Percentiles rank a stretch among this genome's conserved stretches.
Conservation (phyloP, 192 early-diverging fungal genomes). For the Radiomyces spectabilis region DNA sequence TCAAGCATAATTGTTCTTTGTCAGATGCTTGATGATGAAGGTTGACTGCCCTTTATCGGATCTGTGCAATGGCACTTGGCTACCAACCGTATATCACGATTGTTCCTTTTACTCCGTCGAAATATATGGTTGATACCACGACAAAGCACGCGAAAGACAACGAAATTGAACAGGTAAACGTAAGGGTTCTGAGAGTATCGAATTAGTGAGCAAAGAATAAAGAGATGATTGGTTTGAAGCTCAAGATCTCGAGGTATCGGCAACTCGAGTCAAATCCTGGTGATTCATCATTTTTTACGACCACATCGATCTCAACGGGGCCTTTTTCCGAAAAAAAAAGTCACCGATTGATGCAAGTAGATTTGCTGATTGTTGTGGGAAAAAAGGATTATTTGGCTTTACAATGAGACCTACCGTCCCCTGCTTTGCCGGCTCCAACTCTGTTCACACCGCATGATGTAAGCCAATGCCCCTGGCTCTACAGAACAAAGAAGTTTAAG, state of each 20-base stretch:
- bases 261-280: constrained; percentile 80
- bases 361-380: too few relatives aligned
- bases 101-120: constrained; percentile 92
- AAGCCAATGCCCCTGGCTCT: too few relatives aligned
- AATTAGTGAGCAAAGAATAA: too few relatives aligned
- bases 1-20: too few relatives aligned
- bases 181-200: too few relatives aligned
- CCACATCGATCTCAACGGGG: constrained; percentile 72
- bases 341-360: constrained; percentile 75
- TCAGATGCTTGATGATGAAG: too few relatives aligned
- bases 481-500: too few relatives aligned
- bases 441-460: too few relatives aligned
- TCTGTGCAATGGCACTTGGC: constrained; percentile 53
- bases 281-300: constrained; percentile 83
- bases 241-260: constrained; percentile 50
- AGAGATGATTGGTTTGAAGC: constrained; percentile 33
- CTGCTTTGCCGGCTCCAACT: too few relatives aligned
- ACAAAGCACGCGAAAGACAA: constrained; percentile 54
- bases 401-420: too few relatives aligned
- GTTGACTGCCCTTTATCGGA: constrained; percentile 23
- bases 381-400: too few relatives aligned
- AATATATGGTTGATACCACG: constrained; percentile 76
- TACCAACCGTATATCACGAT: constrained; percentile 91
- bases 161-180: constrained; percentile 55
- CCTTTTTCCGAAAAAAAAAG: constrained; percentile 60